These are phyloP conservation scores for Nematocida minor DNA, from an alignment of 371 early-diverging fungal species.

Conservation along the genomic window DNA sequence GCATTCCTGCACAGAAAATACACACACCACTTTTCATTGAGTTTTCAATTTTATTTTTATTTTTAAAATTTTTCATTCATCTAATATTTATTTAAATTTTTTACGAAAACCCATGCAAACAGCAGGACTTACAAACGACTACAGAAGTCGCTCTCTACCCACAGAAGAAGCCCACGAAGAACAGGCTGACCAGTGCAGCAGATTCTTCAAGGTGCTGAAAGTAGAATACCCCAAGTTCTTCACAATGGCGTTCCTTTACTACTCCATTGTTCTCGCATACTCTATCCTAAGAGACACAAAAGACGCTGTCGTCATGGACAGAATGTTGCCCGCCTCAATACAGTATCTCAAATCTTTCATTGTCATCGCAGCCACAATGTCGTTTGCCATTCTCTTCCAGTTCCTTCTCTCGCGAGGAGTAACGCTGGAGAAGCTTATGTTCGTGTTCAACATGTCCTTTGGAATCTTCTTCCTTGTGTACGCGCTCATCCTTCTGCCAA, in stretches of 20 bases:
- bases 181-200: slow-evolving; percentile 53
- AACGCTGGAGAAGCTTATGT: slow-evolving; percentile 57
- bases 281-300: slow-evolving; percentile 66
- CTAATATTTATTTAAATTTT: slow-evolving; percentile 49
- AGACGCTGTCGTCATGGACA: slow-evolving; percentile 63
- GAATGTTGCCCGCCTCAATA: slow-evolving; percentile 64
- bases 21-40: too few species aligned
- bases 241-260: slow-evolving; percentile 61
- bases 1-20: too few species aligned
- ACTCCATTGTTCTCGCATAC: slow-evolving; percentile 63
- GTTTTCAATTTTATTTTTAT: too few species aligned
- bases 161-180: slow-evolving; percentile 62
- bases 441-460: slow-evolving; percentile 53
- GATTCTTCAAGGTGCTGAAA: slow-evolving; percentile 59
- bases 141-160: slow-evolving; percentile 52
- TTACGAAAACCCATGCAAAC: slow-evolving; percentile 36
- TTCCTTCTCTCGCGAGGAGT: slow-evolving; percentile 47
- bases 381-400: slow-evolving; percentile 59
- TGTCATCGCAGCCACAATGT: slow-evolving; percentile 59
- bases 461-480: slow-evolving; percentile 58
- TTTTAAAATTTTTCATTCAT: too few species aligned
- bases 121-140: slow-evolving; percentile 41
- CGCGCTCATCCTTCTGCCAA: slow-evolving; percentile 55
- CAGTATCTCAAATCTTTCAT: slow-evolving; percentile 62
- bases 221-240: slow-evolving; percentile 63